phyloP scores from a whole-genome alignment of 2,329 filamentous ascomycete genomes.

The Aspergillus calidoustus region DNA sequence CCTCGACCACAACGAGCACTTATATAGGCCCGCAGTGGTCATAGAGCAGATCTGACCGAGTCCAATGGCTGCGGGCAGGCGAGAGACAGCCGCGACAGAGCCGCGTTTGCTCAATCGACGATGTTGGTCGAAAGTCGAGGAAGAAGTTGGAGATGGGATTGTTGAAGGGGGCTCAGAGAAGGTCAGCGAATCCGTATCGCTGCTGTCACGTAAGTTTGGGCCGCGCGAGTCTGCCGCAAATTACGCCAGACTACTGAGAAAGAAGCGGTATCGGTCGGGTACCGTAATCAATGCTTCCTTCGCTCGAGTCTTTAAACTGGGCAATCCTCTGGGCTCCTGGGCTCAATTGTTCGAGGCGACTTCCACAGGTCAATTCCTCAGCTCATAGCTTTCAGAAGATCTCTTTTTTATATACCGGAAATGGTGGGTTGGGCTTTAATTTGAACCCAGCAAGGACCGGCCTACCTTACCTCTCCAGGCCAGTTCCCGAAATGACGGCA shows the following conservation, averaged over 20 bases:
- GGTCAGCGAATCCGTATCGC: constrained; percentile 5
- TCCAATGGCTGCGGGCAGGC: constrained; percentile 23
- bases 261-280: background rate
- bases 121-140: constrained; percentile 13
- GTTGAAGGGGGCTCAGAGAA: constrained; percentile 9
- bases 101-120: constrained; percentile 13
- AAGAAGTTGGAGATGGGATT: constrained; percentile 10
- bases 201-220: constrained; percentile 15
- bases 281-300: constrained; percentile 3
- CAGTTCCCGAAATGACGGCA: constrained; percentile 4
- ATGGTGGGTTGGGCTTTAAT: constrained; percentile 1
- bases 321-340: background rate
- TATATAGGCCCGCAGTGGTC: constrained; percentile 25
- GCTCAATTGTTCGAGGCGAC: background rate
- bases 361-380: background rate
- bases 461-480: constrained; percentile 12
- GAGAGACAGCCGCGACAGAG: constrained; percentile 5
- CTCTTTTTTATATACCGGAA: background rate
- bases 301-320: background rate
- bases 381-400: background rate
- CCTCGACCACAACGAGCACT: constrained; percentile 30
- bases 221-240: background rate
- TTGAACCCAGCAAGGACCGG: constrained; percentile 11
- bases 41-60: constrained; percentile 24
- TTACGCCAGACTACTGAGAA: background rate